A percentile compares a stretch with the other conserved stretches of the same genome.
These are phyloP conservation scores for Arthrobotrys iridis DNA, from an alignment of 2,329 filamentous ascomycete species.

Conservation along the genomic window DNA sequence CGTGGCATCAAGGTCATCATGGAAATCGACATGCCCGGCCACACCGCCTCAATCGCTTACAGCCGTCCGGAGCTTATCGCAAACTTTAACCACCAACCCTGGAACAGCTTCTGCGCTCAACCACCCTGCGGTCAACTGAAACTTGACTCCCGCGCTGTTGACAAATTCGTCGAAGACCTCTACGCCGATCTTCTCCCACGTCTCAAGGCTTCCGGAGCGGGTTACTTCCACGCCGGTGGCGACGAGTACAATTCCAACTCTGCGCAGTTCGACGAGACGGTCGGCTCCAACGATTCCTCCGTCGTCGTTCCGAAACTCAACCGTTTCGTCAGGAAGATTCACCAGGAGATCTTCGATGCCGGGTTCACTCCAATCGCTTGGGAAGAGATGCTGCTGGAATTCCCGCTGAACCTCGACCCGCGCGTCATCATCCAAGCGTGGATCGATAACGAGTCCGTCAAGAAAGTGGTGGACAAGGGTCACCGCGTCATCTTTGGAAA, in stretches of 20 bases:
- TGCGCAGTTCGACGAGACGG: slow-evolving; percentile 77
- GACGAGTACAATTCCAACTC: slow-evolving; percentile 85
- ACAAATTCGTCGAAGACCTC: slow-evolving; percentile 75
- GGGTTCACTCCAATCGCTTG: slow-evolving; percentile 81
- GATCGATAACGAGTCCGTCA: slow-evolving; percentile 73
- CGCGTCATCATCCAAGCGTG: slow-evolving; percentile 83
- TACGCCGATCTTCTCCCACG: slow-evolving; percentile 81
- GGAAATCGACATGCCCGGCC: slow-evolving; percentile 83
- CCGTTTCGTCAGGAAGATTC: slow-evolving; percentile 76
- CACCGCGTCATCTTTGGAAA: slow-evolving; percentile 78
- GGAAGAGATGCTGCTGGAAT: slow-evolving; percentile 85
- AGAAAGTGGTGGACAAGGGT: slow-evolving; percentile 70
- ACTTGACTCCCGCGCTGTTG: slow-evolving; percentile 75
- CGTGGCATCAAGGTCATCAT: slow-evolving; percentile 77
- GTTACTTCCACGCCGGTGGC: slow-evolving; percentile 86
- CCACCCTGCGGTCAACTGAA: slow-evolving; percentile 75
- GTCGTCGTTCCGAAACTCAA: slow-evolving; percentile 81
- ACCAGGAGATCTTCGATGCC: slow-evolving; percentile 71
- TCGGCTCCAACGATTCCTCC: slow-evolving; percentile 72
- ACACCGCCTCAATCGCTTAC: slow-evolving; percentile 74
- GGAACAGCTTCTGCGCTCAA: slow-evolving; percentile 39
- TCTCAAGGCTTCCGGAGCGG: slow-evolving; percentile 70
- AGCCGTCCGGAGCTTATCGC: slow-evolving; percentile 73
- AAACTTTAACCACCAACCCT: slow-evolving; percentile 36
- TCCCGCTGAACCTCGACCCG: slow-evolving; percentile 76